Conservation (phyloP, 2,329 filamentous ascomycete genomes). For the Aspergillus glaucus region DNA sequence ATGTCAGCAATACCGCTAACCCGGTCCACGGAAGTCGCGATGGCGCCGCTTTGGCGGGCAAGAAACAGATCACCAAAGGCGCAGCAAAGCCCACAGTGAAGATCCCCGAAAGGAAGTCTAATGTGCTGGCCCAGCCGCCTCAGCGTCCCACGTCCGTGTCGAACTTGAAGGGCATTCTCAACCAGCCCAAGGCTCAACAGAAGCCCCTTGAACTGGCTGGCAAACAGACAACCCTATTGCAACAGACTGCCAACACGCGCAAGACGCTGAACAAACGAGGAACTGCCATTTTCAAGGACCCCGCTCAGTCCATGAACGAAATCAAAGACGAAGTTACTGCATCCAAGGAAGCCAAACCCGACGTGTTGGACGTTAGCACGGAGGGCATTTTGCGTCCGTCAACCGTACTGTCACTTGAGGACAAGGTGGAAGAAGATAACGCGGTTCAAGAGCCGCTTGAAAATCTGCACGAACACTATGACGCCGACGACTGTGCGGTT, state of each 20-base stretch:
- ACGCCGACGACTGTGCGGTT: constrained; percentile 13
- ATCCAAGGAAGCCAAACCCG: constrained; percentile 24
- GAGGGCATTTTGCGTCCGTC: constrained; percentile 7
- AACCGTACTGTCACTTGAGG: constrained; percentile 9
- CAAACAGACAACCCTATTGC: constrained; percentile 17
- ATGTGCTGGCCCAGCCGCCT: constrained; percentile 52
- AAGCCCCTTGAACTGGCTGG: constrained; percentile 27
- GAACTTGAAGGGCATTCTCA: constrained; percentile 32
- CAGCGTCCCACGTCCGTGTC: constrained; percentile 49
- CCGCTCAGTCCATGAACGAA: constrained; percentile 30
- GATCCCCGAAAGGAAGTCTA: constrained; percentile 38
- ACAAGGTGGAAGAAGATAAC: constrained; percentile 7
- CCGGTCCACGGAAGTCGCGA: constrained; percentile 44
- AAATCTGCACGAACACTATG: constrained; percentile 4
- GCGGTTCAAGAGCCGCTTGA: constrained; percentile 8
- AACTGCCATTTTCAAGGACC: constrained; percentile 52
- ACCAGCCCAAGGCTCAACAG: constrained; percentile 12
- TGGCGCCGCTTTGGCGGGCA: constrained; percentile 48
- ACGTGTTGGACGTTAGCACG: constrained; percentile 17
- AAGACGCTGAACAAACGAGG: constrained; percentile 48
- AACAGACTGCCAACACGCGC: constrained; percentile 34
- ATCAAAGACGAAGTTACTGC: constrained; percentile 12
- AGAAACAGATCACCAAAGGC: constrained; percentile 32
- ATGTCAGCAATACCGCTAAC: constrained; percentile 65
- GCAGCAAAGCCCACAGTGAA: constrained; percentile 23